Evolutionary conservation across 2,329 filamentous ascomycete genomes (phyloP).

Genomic region (Fusarium sp.): DNA sequence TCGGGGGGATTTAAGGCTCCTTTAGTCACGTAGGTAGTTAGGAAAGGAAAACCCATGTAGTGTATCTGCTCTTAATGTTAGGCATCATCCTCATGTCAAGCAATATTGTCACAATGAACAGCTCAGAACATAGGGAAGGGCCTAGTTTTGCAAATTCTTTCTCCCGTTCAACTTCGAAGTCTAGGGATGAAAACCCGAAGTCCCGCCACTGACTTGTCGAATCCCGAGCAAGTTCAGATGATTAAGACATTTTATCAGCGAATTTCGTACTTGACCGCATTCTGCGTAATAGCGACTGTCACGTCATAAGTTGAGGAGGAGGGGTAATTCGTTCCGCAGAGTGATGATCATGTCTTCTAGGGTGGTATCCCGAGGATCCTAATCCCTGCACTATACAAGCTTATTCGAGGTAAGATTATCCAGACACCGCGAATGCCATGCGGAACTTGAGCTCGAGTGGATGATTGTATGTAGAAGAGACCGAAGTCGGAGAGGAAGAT

Average conservation of each 20-base stretch:
- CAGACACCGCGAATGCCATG: background rate
- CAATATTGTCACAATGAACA: background rate
- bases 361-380: background rate
- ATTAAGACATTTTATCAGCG: background rate
- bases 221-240: background rate
- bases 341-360: background rate
- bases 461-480: background rate
- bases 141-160: background rate
- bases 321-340: background rate
- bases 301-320: background rate
- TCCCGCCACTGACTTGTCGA: background rate
- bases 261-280: background rate
- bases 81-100: background rate
- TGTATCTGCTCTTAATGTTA: too few species aligned
- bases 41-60: too few species aligned
- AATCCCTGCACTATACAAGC: background rate
- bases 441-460: background rate
- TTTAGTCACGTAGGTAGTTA: too few species aligned
- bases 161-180: background rate
- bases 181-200: background rate
- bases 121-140: rapidly evolving
- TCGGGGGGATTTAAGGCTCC: too few species aligned
- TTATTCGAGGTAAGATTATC: background rate
- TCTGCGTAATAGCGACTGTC: background rate
- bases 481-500: background rate